These are phyloP conservation scores for Penicillium taxi DNA, from an alignment of 495 filamentous ascomycete genomes.

Conservation along the genomic window DNA sequence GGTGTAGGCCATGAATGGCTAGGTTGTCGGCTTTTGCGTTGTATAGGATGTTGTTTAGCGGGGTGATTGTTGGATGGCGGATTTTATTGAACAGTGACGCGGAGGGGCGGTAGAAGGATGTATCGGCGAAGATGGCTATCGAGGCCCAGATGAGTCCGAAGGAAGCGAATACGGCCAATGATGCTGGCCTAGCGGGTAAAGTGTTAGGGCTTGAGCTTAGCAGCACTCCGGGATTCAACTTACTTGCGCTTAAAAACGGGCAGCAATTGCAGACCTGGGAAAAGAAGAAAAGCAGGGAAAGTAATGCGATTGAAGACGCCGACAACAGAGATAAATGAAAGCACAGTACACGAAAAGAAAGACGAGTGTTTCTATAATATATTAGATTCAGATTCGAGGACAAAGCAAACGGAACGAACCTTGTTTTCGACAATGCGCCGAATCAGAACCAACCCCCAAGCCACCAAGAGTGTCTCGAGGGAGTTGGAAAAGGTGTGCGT, in stretches of 20 bases:
- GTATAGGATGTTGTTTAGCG: slow-evolving; percentile 85
- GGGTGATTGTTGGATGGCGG: slow-evolving; percentile 67
- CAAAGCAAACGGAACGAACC: slow-evolving; percentile 38
- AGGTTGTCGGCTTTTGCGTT: slow-evolving; percentile 72
- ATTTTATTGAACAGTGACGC: slow-evolving; percentile 45
- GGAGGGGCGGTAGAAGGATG: slow-evolving; percentile 64
- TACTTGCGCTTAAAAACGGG: slow-evolving; percentile 80
- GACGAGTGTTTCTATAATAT: slow-evolving; percentile 58
- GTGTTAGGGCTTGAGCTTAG: no score
- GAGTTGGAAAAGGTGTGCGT: slow-evolving; percentile 98
- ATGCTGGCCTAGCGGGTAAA: slow-evolving; percentile 61
- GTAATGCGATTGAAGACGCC: slow-evolving; percentile 95
- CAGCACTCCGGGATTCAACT: no score
- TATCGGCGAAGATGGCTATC: slow-evolving; percentile 73
- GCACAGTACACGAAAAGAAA: slow-evolving; percentile 60
- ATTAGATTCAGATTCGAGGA: slow-evolving; percentile 4
- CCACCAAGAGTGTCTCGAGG: slow-evolving; percentile 83
- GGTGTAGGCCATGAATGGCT: slow-evolving; percentile 83
- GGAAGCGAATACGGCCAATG: slow-evolving; percentile 51
- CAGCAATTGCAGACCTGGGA: slow-evolving; percentile 72
- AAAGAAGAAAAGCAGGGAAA: slow-evolving; percentile 81
- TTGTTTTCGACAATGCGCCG: slow-evolving; percentile 70
- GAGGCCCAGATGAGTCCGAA: slow-evolving; percentile 56
- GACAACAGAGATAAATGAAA: slow-evolving; percentile 73
- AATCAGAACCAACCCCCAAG: slow-evolving; percentile 87